Evolutionary conservation across 225 moss, liverwort and hornwort genomes (phyloP), one percentile per base, ranked within the genome.

Genomic region (Takakia lepidozioides): DNA sequence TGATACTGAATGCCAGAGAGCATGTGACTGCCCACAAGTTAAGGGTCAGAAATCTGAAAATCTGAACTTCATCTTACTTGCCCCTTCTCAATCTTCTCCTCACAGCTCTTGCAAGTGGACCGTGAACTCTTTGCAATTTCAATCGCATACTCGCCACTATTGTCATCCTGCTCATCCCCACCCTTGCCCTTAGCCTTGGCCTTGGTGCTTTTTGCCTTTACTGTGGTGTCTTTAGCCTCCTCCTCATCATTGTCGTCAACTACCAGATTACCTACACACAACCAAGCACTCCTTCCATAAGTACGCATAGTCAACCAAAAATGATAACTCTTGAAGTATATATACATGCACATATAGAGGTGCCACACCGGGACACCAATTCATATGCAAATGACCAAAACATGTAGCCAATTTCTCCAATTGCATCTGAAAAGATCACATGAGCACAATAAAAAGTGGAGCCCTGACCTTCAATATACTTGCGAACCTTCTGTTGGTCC

Each of bases 61-160:
- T n/a, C n/a, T n/a, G n/a, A n/a, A n/a, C n/a, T n/a, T n/a, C n/a
- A n/a, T n/a, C 78, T 54, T 65, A 91, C 98, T 76, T 87, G 80
- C 56, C 81, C 87, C 76, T 98, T 98, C 49, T 55, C 66, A 44
- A 98, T 98, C 65, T 91, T 98, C 55, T 72, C 80, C 65, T 66
- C 60, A 51, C 98, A 98, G 49, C 78, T 76, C 68, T 87, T 98
- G 85, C 98, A 98, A 51, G 74, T 62, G 22, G 90, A 70, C 52
- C 98, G 85, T 41, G 82, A 83, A 60, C 91, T 98, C 63, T 85
- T 98, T 5, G 98, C 81, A 55, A 78, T 83, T 54, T 91, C 98
- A 55, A 87, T 68, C 16, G 86, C 83, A 68, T 84, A 76, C 10
- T 84, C 86, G 59, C 88, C 93, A 62, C 59, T 73, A 32, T 70